Evolutionary conservation across 768 basidiomycete genomes (phyloP).

Genomic region (Macrolepiota fuliginosa): DNA sequence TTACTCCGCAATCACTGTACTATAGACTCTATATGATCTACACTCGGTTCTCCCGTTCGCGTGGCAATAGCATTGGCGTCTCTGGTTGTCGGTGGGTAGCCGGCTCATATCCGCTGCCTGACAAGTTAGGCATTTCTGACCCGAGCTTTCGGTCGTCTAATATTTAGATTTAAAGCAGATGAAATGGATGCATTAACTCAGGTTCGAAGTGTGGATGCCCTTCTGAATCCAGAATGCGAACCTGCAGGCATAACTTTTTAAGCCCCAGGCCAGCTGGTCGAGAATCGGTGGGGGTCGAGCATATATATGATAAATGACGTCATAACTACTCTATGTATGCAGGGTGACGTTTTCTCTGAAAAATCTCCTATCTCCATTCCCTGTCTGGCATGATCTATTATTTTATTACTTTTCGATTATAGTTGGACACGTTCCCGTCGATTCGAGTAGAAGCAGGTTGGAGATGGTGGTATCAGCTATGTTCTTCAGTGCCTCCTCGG

Average conservation of each 20-base stretch:
- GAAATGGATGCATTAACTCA: no score
- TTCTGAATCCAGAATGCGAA: no score
- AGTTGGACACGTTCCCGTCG: constrained; percentile 29
- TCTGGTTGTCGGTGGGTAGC: background rate
- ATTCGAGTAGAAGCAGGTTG: constrained; percentile 31
- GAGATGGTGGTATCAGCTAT: constrained; percentile 39
- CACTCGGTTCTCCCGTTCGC: background rate
- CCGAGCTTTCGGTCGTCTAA: background rate
- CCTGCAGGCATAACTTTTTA: no score
- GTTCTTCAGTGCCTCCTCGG: constrained; percentile 35
- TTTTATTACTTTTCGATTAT: constrained; percentile 16
- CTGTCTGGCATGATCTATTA: background rate
- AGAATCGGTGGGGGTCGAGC: no score
- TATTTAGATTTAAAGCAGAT: background rate
- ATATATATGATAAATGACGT: no score
- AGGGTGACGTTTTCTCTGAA: no score
- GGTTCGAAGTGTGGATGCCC: no score
- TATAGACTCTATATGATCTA: background rate
- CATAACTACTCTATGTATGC: no score
- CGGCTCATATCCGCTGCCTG: background rate
- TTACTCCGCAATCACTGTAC: background rate
- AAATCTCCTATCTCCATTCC: no score
- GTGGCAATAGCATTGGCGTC: background rate
- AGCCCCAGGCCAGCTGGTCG: no score
- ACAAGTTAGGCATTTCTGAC: background rate